These are phyloP conservation scores for Scutellaria minor DNA, from an alignment of 257 asterid genomes.

Conservation along the genomic window DNA sequence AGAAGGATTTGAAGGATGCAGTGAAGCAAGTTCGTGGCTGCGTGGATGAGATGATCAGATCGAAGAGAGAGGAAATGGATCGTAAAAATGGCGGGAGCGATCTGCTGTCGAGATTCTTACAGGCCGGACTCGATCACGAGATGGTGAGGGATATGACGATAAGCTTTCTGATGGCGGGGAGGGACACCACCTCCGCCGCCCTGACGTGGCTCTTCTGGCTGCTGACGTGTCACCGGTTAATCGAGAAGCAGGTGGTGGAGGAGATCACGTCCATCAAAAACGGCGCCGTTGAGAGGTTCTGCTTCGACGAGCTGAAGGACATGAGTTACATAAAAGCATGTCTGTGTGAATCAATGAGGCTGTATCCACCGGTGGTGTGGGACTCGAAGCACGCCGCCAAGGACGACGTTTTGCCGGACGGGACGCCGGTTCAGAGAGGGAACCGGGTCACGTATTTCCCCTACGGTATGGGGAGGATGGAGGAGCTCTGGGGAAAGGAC, in stretches of 20 bases:
- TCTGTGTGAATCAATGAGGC: slow-evolving; percentile 76
- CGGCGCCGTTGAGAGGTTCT: not conserved
- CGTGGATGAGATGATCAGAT: slow-evolving; percentile 46
- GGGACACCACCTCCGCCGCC: slow-evolving; percentile 71
- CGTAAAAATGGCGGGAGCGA: slow-evolving; percentile 29
- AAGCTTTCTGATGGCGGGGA: slow-evolving; percentile 62
- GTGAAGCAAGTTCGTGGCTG: slow-evolving; percentile 44
- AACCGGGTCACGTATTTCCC: slow-evolving; percentile 80
- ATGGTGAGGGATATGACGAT: slow-evolving; percentile 54
- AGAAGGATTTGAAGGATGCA: slow-evolving; percentile 51
- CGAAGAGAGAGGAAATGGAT: slow-evolving; percentile 33
- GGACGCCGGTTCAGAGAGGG: slow-evolving; percentile 58
- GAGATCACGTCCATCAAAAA: slow-evolving; percentile 32
- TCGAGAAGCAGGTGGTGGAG: slow-evolving; percentile 43
- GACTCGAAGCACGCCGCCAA: slow-evolving; percentile 74
- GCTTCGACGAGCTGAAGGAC: slow-evolving; percentile 47
- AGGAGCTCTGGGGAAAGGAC: slow-evolving; percentile 73
- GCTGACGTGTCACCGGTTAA: slow-evolving; percentile 40
- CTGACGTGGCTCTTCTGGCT: slow-evolving; percentile 73
- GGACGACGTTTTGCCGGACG: slow-evolving; percentile 78
- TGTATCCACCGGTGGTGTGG: slow-evolving; percentile 97
- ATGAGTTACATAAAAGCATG: slow-evolving; percentile 63
- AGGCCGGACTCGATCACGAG: slow-evolving; percentile 46
- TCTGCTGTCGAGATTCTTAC: slow-evolving; percentile 54
- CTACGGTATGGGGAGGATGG: slow-evolving; percentile 93